Conservation (phyloP, 345 rosid genomes). For the Trapa bicornis region DNA sequence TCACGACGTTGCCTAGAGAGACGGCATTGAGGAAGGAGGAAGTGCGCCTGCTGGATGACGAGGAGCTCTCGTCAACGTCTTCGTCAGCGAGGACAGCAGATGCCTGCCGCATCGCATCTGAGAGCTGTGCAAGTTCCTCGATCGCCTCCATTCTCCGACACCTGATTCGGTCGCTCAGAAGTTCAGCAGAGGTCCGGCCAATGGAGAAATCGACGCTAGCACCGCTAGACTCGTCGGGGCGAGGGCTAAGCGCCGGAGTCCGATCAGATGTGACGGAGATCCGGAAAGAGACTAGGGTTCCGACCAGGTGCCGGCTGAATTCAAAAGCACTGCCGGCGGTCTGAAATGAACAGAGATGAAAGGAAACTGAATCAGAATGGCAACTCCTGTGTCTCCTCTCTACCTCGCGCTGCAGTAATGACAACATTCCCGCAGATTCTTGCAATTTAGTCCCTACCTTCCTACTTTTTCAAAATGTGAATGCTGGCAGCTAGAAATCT, state of each 20-base stretch:
- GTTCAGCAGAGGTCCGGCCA: neutral
- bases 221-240: neutral
- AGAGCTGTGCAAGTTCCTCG: constrained; percentile 77
- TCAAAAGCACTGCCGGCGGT: neutral
- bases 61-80: constrained; percentile 51
- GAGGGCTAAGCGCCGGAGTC: neutral
- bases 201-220: neutral
- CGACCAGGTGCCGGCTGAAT: neutral
- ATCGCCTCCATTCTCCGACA: constrained; percentile 71
- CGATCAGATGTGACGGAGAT: constrained; percentile 1
- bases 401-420: neutral
- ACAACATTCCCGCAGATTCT: neutral
- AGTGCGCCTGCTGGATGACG: constrained; percentile 46
- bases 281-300: neutral
- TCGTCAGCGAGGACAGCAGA: constrained; percentile 86
- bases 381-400: neutral
- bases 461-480: neutral
- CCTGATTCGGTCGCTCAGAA: constrained; percentile 6
- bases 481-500: no score
- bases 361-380: neutral
- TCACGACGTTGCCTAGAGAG: constrained; percentile 80
- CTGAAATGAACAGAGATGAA: neutral
- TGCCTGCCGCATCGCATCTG: constrained; percentile 86
- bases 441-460: neutral
- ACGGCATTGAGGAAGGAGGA: constrained; percentile 76